Percentiles rank a stretch among this genome's conserved stretches.
Conservation (phyloP, 2,329 filamentous ascomycete genomes). For the Pseudogymnoascus verrucosus region DNA sequence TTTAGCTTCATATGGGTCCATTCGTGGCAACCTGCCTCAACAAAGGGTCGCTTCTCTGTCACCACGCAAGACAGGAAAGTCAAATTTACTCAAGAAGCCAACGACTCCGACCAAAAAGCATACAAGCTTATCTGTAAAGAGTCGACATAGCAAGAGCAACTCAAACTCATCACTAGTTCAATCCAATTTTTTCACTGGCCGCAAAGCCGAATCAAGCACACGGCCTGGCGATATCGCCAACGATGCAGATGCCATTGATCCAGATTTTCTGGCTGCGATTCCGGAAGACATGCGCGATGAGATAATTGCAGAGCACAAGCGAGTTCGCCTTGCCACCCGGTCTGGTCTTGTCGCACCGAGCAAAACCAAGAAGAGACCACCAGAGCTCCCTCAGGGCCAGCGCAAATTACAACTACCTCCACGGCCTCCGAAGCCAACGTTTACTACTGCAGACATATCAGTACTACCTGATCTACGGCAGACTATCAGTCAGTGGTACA, state of each 20-base stretch:
- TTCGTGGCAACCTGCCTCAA: slow-evolving; percentile 15
- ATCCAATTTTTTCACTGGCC: slow-evolving; percentile 57
- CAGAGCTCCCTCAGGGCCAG: slow-evolving; percentile 16
- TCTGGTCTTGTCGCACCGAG: slow-evolving; percentile 37
- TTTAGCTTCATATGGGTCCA: slow-evolving; percentile 55
- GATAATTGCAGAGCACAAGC: slow-evolving; percentile 66
- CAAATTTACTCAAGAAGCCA: slow-evolving; percentile 43
- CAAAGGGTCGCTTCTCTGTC: slow-evolving; percentile 35
- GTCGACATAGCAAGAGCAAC: slow-evolving; percentile 41
- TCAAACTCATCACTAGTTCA: slow-evolving; percentile 58
- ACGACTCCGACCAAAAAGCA: slow-evolving; percentile 61
- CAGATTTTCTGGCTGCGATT: slow-evolving; percentile 71
- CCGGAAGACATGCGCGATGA: slow-evolving; percentile 74
- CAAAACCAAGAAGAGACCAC: slow-evolving; percentile 15
- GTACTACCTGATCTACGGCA: slow-evolving; percentile 57
- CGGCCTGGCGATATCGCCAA: background rate
- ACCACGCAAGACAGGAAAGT: slow-evolving; percentile 47
- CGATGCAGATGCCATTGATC: slow-evolving; percentile 42
- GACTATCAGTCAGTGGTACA: slow-evolving; percentile 70
- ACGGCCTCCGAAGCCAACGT: slow-evolving; percentile 46
- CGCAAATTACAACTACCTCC: slow-evolving; percentile 40
- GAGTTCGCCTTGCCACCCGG: slow-evolving; percentile 49
- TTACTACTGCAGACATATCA: slow-evolving; percentile 51
- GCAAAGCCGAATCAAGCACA: slow-evolving; percentile 20
- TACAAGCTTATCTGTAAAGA: slow-evolving; percentile 32